Evolutionary conservation across 768 basidiomycete genomes (phyloP).

Genomic region (Suillus americanus): DNA sequence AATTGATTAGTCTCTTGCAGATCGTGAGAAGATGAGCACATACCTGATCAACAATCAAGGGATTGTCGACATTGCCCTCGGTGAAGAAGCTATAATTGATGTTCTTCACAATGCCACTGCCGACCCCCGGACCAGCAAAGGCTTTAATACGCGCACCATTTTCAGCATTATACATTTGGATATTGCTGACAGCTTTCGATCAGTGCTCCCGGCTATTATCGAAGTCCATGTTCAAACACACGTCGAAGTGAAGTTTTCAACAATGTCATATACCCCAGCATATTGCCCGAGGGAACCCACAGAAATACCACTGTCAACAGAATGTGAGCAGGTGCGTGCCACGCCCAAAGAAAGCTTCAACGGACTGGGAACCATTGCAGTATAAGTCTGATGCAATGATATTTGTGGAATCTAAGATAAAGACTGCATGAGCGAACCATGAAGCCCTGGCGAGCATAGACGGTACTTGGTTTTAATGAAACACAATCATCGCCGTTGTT

Average conservation of each 20-base stretch:
- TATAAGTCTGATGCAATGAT: conserved; percentile 54
- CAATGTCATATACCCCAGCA: conserved; percentile 41
- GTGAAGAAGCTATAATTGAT: conserved; percentile 26
- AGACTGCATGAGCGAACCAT: not conserved
- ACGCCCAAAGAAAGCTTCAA: not conserved
- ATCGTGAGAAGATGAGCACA: not conserved
- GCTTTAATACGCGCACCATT: conserved; percentile 55
- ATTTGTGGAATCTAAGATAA: conserved; percentile 46
- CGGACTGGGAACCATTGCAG: conserved; percentile 59
- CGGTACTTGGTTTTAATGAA: conserved; percentile 52
- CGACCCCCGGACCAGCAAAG: conserved; percentile 44
- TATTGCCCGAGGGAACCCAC: conserved; percentile 51
- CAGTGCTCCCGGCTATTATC: not conserved
- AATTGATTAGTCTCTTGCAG: not conserved
- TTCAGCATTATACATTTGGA: conserved; percentile 45
- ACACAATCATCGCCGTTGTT: conserved; percentile 62
- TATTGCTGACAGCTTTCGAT: conserved; percentile 29
- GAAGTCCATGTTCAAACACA: not conserved
- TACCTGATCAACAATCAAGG: conserved; percentile 40
- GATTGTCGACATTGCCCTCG: conserved; percentile 41
- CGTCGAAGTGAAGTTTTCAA: conserved; percentile 37
- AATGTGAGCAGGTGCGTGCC: not conserved
- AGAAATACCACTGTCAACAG: conserved; percentile 43
- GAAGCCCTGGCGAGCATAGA: not conserved
- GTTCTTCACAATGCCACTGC: conserved; percentile 34